These are phyloP conservation scores for Trichoderma asperelloides DNA, from an alignment of 495 filamentous ascomycete genomes.

Conservation along the genomic window DNA sequence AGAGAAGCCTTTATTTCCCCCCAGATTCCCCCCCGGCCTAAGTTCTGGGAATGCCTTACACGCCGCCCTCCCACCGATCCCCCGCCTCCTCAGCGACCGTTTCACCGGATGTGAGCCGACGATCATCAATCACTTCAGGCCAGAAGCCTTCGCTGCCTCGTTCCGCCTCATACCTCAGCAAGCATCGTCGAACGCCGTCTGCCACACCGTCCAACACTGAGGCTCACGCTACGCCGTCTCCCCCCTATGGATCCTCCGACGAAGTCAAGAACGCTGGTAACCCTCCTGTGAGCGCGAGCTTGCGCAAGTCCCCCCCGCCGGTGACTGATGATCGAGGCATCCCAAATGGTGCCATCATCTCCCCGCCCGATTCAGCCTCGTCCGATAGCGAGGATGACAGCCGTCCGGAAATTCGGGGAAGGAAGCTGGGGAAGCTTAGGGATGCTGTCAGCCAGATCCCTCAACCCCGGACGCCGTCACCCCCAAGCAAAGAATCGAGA, in stretches of 20 bases:
- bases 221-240: slow-evolving; percentile 32
- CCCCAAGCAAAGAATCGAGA: slow-evolving; percentile 34
- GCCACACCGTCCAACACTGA: slow-evolving; percentile 13
- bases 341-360: slow-evolving; percentile 72
- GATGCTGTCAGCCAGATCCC: slow-evolving; percentile 75
- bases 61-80: slow-evolving; percentile 74
- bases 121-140: slow-evolving; percentile 43
- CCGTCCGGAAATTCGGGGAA: slow-evolving; percentile 35
- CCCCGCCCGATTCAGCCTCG: slow-evolving; percentile 73
- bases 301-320: slow-evolving; percentile 74
- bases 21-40: background rate
- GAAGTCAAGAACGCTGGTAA: slow-evolving; percentile 47
- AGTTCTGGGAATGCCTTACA: slow-evolving; percentile 73
- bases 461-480: slow-evolving; percentile 56
- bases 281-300: slow-evolving; percentile 38
- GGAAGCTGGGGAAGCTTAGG: slow-evolving; percentile 44
- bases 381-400: slow-evolving; percentile 82
- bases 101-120: slow-evolving; percentile 52
- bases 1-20: background rate
- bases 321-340: slow-evolving; percentile 56
- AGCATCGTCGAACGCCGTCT: slow-evolving; percentile 40
- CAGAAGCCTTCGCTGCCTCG: slow-evolving; percentile 53
- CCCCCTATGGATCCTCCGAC: slow-evolving; percentile 70
- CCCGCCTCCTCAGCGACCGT: slow-evolving; percentile 60
- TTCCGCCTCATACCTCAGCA: slow-evolving; percentile 67